Base-by-base conservation (phyloP, 345 rosid genomes). In the Nephelium lappaceum region DNA sequence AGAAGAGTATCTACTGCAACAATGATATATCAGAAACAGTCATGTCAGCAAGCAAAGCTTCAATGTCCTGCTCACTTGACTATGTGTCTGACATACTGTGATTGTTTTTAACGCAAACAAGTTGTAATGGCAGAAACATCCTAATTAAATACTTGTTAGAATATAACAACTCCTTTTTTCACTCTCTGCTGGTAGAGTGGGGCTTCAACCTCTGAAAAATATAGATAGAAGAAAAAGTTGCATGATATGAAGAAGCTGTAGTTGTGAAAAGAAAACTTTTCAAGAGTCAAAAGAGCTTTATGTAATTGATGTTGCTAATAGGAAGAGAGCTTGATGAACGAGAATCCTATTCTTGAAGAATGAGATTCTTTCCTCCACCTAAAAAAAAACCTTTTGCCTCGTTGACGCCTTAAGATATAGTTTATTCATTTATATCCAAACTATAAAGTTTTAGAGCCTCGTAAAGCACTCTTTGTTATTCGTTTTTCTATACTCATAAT, bases 321-420 rank as follows among this genome's bases (percentile, higher is more conserved):
- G 85, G 73, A 82, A 80, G 87, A 79, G 76, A 77, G 83, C 78
- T 76, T 81, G 87, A 80, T 90, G 90, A 88, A 79, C 21, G 51
- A 75, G 97, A 85, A 91, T 91, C 87, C 55, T 79, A 83, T 91
- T 82, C 94, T 78, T 36, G 49, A 63, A 78, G 97, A 92, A 92
- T 88, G 49, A 79, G 92, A 85, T 92, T 87, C 94, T 78, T 83
- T 74, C 80, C 73, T 74, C 86, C 91, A 81, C 90, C 86, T 77
- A 74, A 64, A 38, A 51, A 73, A 47, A 79, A 39, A 47, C 57
- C 64, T 64, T 77, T 75, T 47, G 77, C 64, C n/a, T 76, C 78
- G 86, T 85, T 89, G 94, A 92, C 93, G 84, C 84, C 76, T 68
- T 66, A 66, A 68, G 58, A 78, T 66, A 71, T 24, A 41, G 68